A percentile compares a stretch with the other conserved stretches of the same genome.
Evolutionary conservation across 805 yeast genomes (phyloP).

Genomic region (Hanseniaspora hatyaiensis): DNA sequence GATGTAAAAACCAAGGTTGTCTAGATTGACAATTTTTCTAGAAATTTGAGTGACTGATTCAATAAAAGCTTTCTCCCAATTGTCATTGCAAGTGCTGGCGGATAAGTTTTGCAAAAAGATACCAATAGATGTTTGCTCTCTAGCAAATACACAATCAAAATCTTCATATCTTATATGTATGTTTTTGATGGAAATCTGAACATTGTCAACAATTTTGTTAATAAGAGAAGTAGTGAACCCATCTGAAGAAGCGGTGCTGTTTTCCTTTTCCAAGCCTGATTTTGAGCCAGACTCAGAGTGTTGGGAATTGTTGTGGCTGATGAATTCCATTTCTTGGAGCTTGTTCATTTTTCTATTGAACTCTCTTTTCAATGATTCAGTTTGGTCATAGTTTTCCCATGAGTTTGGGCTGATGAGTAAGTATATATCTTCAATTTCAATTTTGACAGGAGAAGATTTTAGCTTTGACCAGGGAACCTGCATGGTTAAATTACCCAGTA

Average conservation of each 20-base stretch:
- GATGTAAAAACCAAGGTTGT: constrained; percentile 71
- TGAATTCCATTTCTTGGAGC: constrained; percentile 48
- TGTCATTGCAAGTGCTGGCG: constrained; percentile 76
- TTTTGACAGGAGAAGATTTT: constrained; percentile 82
- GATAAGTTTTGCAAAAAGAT: constrained; percentile 73
- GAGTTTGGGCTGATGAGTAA: constrained; percentile 67
- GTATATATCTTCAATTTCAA: constrained; percentile 75
- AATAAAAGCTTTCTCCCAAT: constrained; percentile 79
- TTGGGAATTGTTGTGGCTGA: constrained; percentile 35
- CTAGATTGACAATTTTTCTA: constrained; percentile 63
- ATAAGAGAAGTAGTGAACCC: constrained; percentile 76
- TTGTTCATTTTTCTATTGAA: constrained; percentile 55
- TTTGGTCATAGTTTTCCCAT: constrained; percentile 40
- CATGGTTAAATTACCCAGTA: constrained; percentile 73
- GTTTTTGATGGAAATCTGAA: constrained; percentile 80
- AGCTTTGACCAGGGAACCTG: constrained; percentile 96
- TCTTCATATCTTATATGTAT: constrained; percentile 92
- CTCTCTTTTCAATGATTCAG: constrained; percentile 47
- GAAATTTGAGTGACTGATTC: constrained; percentile 56
- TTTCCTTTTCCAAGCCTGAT: constrained; percentile 35
- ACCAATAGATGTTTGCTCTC: constrained; percentile 70
- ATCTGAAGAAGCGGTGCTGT: constrained; percentile 29
- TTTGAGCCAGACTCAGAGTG: constrained; percentile 30
- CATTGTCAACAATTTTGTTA: constrained; percentile 82
- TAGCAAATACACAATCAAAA: constrained; percentile 51